Evolutionary conservation across 257 asterid species (phyloP).

Genomic region (Oldenlandia corymbosa): DNA sequence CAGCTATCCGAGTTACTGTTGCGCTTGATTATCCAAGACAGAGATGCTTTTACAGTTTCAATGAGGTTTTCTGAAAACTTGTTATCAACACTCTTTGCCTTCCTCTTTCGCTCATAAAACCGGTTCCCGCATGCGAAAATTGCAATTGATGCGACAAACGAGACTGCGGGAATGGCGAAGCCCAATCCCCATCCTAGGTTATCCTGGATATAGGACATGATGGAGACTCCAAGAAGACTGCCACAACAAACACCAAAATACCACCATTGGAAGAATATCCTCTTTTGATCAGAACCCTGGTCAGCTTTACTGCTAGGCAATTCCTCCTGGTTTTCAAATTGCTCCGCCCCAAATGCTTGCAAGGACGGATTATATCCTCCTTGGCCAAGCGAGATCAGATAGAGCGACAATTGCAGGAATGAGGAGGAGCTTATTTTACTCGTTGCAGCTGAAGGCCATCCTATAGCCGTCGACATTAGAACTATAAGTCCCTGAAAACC

Average conservation of each 20-base stretch:
- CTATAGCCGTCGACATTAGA: conserved; percentile 56
- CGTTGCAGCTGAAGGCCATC: conserved; percentile 48
- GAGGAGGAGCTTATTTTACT: conserved; percentile 33
- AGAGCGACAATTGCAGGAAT: conserved; percentile 53
- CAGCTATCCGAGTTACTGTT: conserved; percentile 22
- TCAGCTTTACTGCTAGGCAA: conserved; percentile 29
- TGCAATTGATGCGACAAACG: conserved; percentile 50
- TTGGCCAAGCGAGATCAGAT: conserved; percentile 76
- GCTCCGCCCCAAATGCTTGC: conserved; percentile 92
- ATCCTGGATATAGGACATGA: conserved; percentile 83
- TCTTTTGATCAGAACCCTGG: conserved; percentile 38
- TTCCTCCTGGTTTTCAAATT: conserved; percentile 44
- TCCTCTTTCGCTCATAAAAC: conserved; percentile 32
- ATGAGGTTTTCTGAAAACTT: conserved; percentile 31
- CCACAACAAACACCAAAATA: conserved; percentile 87
- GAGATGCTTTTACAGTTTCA: conserved; percentile 32
- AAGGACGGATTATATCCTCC: conserved; percentile 84
- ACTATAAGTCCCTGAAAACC: conserved; percentile 66
- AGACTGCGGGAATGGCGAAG: conserved; percentile 65
- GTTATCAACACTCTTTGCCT: conserved; percentile 14
- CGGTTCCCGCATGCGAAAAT: conserved; percentile 57
- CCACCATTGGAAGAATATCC: conserved; percentile 87
- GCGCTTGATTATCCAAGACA: conserved; percentile 32
- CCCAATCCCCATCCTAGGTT: conserved; percentile 89
- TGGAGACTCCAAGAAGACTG: conserved; percentile 67